A percentile compares a stretch with the other conserved stretches of the same genome.
Evolutionary conservation across 306 rosid species (phyloP).

Genomic region (Cucumis cinereus): DNA sequence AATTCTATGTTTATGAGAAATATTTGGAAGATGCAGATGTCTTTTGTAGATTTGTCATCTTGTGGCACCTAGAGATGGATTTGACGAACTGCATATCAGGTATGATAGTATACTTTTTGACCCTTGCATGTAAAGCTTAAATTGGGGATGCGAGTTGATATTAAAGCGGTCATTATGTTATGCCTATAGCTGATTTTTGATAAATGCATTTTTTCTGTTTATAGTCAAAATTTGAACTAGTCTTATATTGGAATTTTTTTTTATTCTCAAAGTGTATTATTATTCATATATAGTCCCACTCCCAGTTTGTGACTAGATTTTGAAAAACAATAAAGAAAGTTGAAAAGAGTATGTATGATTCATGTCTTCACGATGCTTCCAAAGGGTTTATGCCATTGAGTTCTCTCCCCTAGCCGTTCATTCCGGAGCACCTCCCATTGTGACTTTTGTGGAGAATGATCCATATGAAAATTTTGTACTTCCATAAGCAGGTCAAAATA

Average conservation of each 20-base stretch:
- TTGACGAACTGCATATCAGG: slow-evolving; percentile 21
- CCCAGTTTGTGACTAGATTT: slow-evolving; percentile 24
- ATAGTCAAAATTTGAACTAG: not conserved
- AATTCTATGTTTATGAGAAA: slow-evolving; percentile 7
- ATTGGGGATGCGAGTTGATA: slow-evolving; percentile 17
- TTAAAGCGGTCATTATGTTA: slow-evolving; percentile 38
- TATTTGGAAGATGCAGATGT: slow-evolving; percentile 14
- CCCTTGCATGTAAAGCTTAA: slow-evolving; percentile 20
- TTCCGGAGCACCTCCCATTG: too few species aligned
- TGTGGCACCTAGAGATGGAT: slow-evolving; percentile 22
- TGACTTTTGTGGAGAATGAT: too few species aligned
- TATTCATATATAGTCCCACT: slow-evolving; percentile 33
- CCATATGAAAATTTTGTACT: too few species aligned
- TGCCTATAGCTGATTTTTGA: slow-evolving; percentile 33
- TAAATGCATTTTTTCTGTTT: slow-evolving; percentile 13
- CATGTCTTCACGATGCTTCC: not conserved
- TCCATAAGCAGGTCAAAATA: too few species aligned
- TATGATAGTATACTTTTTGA: slow-evolving; percentile 15
- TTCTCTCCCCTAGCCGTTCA: not conserved
- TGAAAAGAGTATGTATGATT: not conserved
- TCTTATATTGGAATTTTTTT: slow-evolving; percentile 7
- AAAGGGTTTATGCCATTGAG: not conserved
- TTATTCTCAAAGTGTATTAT: slow-evolving; percentile 21
- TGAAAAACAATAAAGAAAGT: slow-evolving; percentile 34
- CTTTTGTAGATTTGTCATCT: slow-evolving; percentile 20